Percentiles rank a stretch among this genome's conserved stretches.
These are phyloP conservation scores for Penicilliopsis zonata DNA, from an alignment of 495 filamentous ascomycete species.

Conservation along the genomic window DNA sequence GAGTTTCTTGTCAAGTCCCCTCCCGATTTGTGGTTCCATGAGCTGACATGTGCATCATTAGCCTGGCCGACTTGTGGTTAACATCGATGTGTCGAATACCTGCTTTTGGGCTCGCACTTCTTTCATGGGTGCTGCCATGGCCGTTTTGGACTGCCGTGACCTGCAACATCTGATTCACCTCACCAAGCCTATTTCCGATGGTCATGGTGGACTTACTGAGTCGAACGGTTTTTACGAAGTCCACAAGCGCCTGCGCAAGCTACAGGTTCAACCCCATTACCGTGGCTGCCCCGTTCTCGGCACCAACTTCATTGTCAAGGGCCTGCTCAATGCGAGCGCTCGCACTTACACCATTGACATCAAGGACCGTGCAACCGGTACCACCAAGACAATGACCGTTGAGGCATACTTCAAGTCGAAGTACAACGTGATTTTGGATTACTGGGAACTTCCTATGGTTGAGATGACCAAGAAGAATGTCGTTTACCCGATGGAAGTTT, in stretches of 20 bases:
- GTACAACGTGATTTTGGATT: conserved; percentile 47
- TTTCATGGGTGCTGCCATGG: conserved; percentile 18
- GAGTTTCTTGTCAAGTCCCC: conserved; percentile 13
- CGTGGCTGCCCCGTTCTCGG: conserved; percentile 29
- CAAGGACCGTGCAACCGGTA: conserved; percentile 35
- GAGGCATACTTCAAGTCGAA: conserved; percentile 53
- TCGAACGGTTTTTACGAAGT: conserved; percentile 11
- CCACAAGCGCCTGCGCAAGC: conserved; percentile 40
- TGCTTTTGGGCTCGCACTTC: conserved; percentile 26
- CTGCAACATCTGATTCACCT: conserved; percentile 11
- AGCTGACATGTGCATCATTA: conserved; percentile 11
- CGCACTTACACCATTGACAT: conserved; percentile 45
- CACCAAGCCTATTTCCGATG: conserved; percentile 9
- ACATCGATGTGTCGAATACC: conserved; percentile 51
- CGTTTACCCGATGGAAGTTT: conserved; percentile 68
- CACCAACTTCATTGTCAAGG: conserved; percentile 51
- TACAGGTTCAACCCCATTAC: conserved; percentile 58
- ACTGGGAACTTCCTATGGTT: conserved; percentile 53
- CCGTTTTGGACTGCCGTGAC: conserved; percentile 10
- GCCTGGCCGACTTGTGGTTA: conserved; percentile 53
- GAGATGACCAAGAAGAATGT: conserved; percentile 53
- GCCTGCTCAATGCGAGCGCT: conserved; percentile 42
- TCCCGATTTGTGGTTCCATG: neutral
- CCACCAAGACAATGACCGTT: conserved; percentile 33
- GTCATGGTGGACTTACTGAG: conserved; percentile 11